Evolutionary conservation across 331 rosid genomes (phyloP), one percentile per base, ranked within the genome.

Genomic region (Prunus yedoensis): DNA sequence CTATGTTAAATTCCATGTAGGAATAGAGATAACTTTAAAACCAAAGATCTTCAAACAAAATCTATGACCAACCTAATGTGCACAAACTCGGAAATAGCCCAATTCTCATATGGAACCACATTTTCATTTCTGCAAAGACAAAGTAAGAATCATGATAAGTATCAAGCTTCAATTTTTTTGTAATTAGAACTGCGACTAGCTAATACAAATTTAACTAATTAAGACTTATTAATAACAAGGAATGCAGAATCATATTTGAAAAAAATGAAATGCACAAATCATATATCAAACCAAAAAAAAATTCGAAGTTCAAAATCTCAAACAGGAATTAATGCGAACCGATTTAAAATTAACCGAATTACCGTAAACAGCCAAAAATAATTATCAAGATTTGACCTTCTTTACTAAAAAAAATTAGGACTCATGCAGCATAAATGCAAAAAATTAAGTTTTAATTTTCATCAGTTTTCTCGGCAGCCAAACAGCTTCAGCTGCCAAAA

Each of bases 1-100:
- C 94, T 71, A 66, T 89, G 83, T 85, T 88, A 67, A 83, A 86
- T 86, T 95, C 99, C 99, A 95, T 95, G 82, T 83, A 80, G 66
- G 78, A 80, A 81, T 73, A 54, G 76, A 82, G 83, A 82, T 73
- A 81, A 76, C 88, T 75, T 82, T 80, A 79, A 84, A 76, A 79
- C 84, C 74, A 62, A 86, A 63, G 82, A 76, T 46, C 76, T 75
- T 49, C 41, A 78, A 73, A 84, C 75, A 69, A 62, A 88, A 87
- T 72, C 86, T 94, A 94, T 20, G 69, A 83, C 83, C 86, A 73
- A 74, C 81, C 85, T 63, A 66, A 77, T 76, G 74, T 67, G 72
- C 74, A 76, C 27, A 71, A 77, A 71, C 28, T 75, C 53, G 53
- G 56, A 73, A 46, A 81, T 76, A 68, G 78, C 83, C 74, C 86